Percentiles rank a stretch among this genome's conserved stretches.
Evolutionary conservation across 2,329 filamentous ascomycete genomes (phyloP).

Genomic region (Paracoccidioides lutzii): DNA sequence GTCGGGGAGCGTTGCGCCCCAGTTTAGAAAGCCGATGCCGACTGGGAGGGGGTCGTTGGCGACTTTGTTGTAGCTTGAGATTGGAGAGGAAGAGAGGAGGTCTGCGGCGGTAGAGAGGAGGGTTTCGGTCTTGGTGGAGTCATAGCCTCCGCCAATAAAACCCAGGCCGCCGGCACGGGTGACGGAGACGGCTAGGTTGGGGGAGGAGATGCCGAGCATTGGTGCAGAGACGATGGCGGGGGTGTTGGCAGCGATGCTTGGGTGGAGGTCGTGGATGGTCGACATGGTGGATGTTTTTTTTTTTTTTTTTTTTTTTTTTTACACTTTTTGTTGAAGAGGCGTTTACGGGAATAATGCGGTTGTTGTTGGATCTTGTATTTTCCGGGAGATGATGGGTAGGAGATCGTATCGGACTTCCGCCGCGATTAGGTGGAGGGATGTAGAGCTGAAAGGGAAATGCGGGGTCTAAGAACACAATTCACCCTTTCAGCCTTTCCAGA

Average conservation of each 20-base stretch:
- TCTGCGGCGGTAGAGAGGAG: slow-evolving; percentile 19
- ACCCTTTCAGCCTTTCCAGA: too few species aligned
- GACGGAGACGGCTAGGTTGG: slow-evolving; percentile 46
- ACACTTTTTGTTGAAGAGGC: not conserved
- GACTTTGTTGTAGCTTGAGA: not conserved
- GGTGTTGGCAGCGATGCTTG: slow-evolving; percentile 19
- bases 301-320: not conserved
- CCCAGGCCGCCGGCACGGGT: slow-evolving; percentile 42
- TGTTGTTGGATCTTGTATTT: too few species aligned
- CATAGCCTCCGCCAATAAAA: slow-evolving; percentile 48
- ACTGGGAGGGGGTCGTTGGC: slow-evolving; percentile 19
- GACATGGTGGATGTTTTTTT: not conserved
- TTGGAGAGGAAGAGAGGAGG: slow-evolving; percentile 10
- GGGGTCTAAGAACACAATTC: too few species aligned
- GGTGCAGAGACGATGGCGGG: slow-evolving; percentile 52
- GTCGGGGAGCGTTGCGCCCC: slow-evolving; percentile 21
- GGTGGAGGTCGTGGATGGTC: slow-evolving; percentile 28
- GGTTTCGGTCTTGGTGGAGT: slow-evolving; percentile 19
- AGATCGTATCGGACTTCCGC: too few species aligned
- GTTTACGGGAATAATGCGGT: too few species aligned
- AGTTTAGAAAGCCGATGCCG: slow-evolving; percentile 30
- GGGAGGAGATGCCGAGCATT: slow-evolving; percentile 52
- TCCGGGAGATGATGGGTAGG: too few species aligned
- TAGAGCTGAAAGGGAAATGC: too few species aligned
- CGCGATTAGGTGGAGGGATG: too few species aligned